These are phyloP conservation scores for Vanrija pseudolonga DNA, from an alignment of 1,284 basidiomycete species.

Conservation along the genomic window DNA sequence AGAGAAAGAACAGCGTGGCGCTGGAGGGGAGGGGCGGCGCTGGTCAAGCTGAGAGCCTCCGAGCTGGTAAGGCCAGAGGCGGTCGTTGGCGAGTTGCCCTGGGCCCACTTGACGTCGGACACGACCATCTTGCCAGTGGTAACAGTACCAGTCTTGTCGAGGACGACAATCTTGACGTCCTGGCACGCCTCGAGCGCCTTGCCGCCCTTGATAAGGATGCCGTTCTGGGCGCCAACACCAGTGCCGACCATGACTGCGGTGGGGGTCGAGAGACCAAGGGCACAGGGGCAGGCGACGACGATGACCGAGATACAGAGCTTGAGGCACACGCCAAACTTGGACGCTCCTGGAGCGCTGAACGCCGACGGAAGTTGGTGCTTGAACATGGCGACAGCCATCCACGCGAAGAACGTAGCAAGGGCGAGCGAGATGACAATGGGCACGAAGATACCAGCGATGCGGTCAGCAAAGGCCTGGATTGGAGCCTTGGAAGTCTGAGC, in stretches of 20 bases:
- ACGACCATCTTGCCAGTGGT: slow-evolving; percentile 81
- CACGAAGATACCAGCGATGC: slow-evolving; percentile 91
- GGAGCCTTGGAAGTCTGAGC: slow-evolving; percentile 98
- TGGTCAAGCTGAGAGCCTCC: slow-evolving; percentile 41
- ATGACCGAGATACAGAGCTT: slow-evolving; percentile 98
- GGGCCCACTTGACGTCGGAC: slow-evolving; percentile 70
- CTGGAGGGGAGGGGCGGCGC: slow-evolving; percentile 43
- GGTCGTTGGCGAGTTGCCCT: slow-evolving; percentile 25
- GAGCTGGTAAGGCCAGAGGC: slow-evolving; percentile 25
- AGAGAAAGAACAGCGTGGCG: slow-evolving; percentile 70
- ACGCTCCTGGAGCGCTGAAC: slow-evolving; percentile 78
- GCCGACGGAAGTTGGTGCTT: slow-evolving; percentile 66
- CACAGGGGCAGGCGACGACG: slow-evolving; percentile 98
- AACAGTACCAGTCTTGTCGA: slow-evolving; percentile 98
- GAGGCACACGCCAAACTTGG: slow-evolving; percentile 85
- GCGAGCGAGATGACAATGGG: slow-evolving; percentile 84
- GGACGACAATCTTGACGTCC: slow-evolving; percentile 71
- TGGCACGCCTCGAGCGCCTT: slow-evolving; percentile 87
- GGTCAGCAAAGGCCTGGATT: slow-evolving; percentile 95
- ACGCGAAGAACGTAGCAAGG: slow-evolving; percentile 72
- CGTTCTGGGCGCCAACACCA: slow-evolving; percentile 92
- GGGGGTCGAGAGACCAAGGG: slow-evolving; percentile 90
- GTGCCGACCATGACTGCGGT: slow-evolving; percentile 99
- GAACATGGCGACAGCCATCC: slow-evolving; percentile 75
- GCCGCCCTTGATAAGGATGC: slow-evolving; percentile 97